phyloP scores from a whole-genome alignment of 257 asterid species.

The Solanum pinnatisectum region DNA sequence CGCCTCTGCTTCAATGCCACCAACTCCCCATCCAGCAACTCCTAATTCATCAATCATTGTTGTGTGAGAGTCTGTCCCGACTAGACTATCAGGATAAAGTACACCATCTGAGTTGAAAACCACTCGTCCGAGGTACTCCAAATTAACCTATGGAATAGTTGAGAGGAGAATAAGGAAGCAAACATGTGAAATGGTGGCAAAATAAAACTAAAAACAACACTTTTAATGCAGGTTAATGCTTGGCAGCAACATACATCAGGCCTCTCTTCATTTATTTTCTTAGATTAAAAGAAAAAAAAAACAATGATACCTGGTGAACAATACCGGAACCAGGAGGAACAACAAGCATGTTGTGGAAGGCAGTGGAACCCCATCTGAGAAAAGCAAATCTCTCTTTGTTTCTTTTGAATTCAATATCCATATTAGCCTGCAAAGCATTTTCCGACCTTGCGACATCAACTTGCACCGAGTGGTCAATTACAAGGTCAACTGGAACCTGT shows the following conservation, averaged over 20 bases:
- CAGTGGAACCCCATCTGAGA: constrained; percentile 89
- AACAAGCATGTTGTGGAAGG: constrained; percentile 85
- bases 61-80: constrained; percentile 93
- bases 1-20: constrained; percentile 98
- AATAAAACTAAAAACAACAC: not conserved
- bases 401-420: constrained; percentile 81
- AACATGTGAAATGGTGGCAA: not conserved
- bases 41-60: constrained; percentile 94
- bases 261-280: not conserved
- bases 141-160: constrained; percentile 48
- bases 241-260: not conserved
- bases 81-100: constrained; percentile 86
- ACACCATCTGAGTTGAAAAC: constrained; percentile 77
- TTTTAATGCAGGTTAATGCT: not conserved
- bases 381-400: constrained; percentile 90
- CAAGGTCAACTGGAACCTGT: constrained; percentile 96
- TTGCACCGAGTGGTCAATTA: constrained; percentile 91
- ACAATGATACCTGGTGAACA: constrained; percentile 69
- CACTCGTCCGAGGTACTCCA: constrained; percentile 91
- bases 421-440: constrained; percentile 87
- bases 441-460: constrained; percentile 86
- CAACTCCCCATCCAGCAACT: constrained; percentile 99
- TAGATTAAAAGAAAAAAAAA: not conserved
- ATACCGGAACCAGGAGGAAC: constrained; percentile 99
- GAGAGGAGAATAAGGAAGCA: constrained; percentile 5